phyloP scores from a whole-genome alignment of 768 basidiomycete species.

The Kwoniella newhampshirensis region DNA sequence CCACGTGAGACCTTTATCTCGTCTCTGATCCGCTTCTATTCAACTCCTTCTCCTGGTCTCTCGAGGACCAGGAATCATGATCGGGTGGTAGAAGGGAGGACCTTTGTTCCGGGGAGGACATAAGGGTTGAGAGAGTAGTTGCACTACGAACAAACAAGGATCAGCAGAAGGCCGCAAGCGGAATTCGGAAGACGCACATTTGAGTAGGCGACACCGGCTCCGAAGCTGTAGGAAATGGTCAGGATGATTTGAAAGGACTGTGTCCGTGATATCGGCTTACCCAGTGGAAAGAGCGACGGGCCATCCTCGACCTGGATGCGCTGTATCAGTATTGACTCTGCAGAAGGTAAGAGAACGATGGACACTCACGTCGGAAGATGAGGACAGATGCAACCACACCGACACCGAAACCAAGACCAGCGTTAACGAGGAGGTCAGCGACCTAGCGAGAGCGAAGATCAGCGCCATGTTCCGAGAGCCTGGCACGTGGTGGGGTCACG shows the following conservation, averaged over 20 bases:
- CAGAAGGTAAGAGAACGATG: neutral
- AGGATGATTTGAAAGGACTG: constrained; percentile 3
- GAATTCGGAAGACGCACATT: constrained; percentile 39
- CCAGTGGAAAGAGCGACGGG: constrained; percentile 54
- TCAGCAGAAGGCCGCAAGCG: neutral
- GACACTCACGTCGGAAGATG: constrained; percentile 52
- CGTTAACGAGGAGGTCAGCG: constrained; percentile 53
- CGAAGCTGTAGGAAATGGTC: constrained; percentile 36
- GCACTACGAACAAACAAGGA: constrained; percentile 37
- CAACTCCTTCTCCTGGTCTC: too few relatives aligned
- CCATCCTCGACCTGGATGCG: constrained; percentile 50
- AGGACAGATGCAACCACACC: constrained; percentile 55
- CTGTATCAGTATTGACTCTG: neutral
- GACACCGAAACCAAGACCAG: constrained; percentile 54
- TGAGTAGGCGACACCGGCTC: constrained; percentile 53
- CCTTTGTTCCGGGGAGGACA: constrained; percentile 53
- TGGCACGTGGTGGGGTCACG: neutral
- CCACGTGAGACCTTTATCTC: too few relatives aligned
- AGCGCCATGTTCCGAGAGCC: too few relatives aligned
- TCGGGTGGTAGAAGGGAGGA: constrained; percentile 33
- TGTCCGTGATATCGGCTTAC: too few relatives aligned
- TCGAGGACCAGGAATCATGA: neutral
- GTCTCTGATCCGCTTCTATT: too few relatives aligned
- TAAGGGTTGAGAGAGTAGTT: constrained; percentile 55
- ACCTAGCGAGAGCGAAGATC: constrained; percentile 23